phyloP scores from a whole-genome alignment of 2,329 filamentous ascomycete genomes.

The Cladophialophora bantiana region DNA sequence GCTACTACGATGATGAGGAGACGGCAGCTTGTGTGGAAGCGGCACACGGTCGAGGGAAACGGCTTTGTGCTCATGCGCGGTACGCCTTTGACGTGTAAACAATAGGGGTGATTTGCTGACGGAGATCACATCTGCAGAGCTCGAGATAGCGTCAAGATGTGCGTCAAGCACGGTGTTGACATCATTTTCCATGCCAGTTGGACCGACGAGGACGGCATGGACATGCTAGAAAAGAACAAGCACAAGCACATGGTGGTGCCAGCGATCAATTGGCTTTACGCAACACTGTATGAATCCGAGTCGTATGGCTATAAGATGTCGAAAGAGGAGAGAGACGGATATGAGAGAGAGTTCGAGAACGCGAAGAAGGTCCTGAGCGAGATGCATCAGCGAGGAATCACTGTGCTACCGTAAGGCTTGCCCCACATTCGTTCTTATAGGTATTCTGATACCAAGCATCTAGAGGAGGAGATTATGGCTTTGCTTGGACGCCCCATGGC shows the following conservation, averaged over 20 bases:
- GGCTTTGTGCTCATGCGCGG: conserved; percentile 54
- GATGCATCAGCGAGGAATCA: conserved; percentile 56
- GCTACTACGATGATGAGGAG: conserved; percentile 56
- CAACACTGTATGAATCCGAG: conserved; percentile 49
- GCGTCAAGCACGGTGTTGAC: conserved; percentile 54
- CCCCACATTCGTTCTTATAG: neutral
- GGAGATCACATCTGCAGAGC: conserved; percentile 41
- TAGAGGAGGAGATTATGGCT: conserved; percentile 52
- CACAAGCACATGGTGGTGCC: conserved; percentile 52
- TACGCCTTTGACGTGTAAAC: conserved; percentile 1
- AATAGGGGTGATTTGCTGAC: neutral
- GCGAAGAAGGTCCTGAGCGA: conserved; percentile 52
- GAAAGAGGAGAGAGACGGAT: conserved; percentile 54
- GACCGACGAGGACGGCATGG: conserved; percentile 50
- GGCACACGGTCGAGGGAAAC: conserved; percentile 25
- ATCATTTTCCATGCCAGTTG: conserved; percentile 56
- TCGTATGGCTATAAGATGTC: conserved; percentile 52
- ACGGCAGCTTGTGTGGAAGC: conserved; percentile 56
- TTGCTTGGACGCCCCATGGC: conserved; percentile 58
- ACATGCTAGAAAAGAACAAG: conserved; percentile 49
- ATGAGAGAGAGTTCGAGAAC: conserved; percentile 51
- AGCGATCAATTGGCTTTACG: conserved; percentile 54
- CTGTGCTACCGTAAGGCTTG: conserved; percentile 51
- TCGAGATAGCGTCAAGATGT: conserved; percentile 54
- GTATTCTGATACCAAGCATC: neutral